phyloP scores from a whole-genome alignment of 208 protist species.

The Acanthamoeba lenticulata region DNA sequence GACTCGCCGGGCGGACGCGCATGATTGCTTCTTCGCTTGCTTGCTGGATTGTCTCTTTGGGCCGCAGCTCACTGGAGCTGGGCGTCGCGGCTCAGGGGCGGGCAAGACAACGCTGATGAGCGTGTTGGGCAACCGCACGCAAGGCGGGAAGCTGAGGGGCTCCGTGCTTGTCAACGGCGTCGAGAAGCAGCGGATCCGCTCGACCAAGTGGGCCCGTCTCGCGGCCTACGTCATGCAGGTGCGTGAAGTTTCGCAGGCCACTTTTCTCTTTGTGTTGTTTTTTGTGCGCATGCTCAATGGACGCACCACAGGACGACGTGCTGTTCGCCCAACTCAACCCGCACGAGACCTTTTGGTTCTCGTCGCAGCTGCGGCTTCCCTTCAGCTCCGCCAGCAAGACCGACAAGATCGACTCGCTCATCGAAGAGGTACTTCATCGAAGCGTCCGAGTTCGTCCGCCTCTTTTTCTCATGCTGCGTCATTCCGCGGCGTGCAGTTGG shows the following conservation, averaged over 20 bases:
- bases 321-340: not conserved
- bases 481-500: conserved; percentile 43
- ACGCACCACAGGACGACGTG: conserved; percentile 6
- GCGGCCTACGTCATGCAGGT: conserved; percentile 43
- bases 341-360: not conserved
- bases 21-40: not conserved
- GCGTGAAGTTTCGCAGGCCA: not conserved
- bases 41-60: not conserved
- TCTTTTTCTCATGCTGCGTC: no score
- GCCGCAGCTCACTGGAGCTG: not conserved
- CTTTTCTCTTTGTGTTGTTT: not conserved
- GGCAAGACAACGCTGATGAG: conserved; percentile 51
- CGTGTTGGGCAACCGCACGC: not conserved
- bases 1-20: not conserved
- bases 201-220: not conserved
- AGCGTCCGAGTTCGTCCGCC: no score
- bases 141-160: not conserved
- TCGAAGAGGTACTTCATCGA: not conserved
- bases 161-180: not conserved
- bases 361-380: not conserved
- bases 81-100: not conserved
- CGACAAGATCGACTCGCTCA: not conserved
- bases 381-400: not conserved
- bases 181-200: not conserved
- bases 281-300: not conserved